A percentile compares a stretch with the other conserved stretches of the same genome.
Conservation (phyloP, 2,329 filamentous ascomycete genomes). For the Lachnellula subtilissima region DNA sequence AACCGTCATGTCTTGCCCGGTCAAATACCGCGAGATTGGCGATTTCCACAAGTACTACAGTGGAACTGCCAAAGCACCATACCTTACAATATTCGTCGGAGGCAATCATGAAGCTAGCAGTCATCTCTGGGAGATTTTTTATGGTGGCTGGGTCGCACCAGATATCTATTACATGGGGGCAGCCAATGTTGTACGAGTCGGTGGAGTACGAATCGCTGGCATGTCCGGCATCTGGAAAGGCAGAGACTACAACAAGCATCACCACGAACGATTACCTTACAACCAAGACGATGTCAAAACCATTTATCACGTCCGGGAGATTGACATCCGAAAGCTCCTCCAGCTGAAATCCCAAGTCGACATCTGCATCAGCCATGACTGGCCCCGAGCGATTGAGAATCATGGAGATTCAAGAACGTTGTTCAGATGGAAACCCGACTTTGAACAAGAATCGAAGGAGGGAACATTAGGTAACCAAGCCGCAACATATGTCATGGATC, state of each 20-base stretch:
- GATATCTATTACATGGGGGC: constrained; percentile 97
- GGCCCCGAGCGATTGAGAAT: constrained; percentile 80
- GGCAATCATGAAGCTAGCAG: constrained; percentile 95
- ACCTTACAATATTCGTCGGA: constrained; percentile 85
- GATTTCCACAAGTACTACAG: constrained; percentile 96
- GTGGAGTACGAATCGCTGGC: constrained; percentile 80
- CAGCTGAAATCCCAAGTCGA: constrained; percentile 84
- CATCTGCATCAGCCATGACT: constrained; percentile 89
- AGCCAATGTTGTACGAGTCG: constrained; percentile 80
- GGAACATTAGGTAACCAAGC: constrained; percentile 76
- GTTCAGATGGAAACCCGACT: constrained; percentile 69
- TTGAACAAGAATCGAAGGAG: constrained; percentile 68
- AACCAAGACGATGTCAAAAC: constrained; percentile 68
- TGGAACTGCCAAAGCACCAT: constrained; percentile 71
- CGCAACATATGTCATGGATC: constrained; percentile 73
- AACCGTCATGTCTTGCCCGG: constrained; percentile 81
- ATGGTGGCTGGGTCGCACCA: constrained; percentile 93
- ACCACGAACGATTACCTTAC: constrained; percentile 84
- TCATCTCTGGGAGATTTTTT: constrained; percentile 87
- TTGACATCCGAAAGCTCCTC: constrained; percentile 86
- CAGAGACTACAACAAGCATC: constrained; percentile 77
- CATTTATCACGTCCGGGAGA: constrained; percentile 84
- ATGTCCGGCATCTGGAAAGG: constrained; percentile 95
- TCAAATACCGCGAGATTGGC: constrained; percentile 80
- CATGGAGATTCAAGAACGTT: constrained; percentile 65